Evolutionary conservation across 2,329 filamentous ascomycete species (phyloP), one percentile per base, ranked within the genome.

Genomic region (Ceratocystis colombiana): DNA sequence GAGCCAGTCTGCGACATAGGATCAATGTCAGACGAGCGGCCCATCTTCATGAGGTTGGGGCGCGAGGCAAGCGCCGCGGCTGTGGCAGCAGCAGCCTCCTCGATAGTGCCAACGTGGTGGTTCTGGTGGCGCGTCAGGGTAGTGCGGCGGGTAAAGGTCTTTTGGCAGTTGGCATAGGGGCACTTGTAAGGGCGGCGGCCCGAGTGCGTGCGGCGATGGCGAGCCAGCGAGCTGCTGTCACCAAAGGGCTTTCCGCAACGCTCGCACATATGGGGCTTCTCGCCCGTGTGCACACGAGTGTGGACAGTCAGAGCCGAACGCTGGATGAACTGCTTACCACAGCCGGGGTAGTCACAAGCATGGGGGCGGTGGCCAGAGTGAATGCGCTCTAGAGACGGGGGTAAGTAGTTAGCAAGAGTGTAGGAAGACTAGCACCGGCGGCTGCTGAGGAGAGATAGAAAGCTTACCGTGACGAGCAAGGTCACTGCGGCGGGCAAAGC

Each of bases 191-290:
- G 94, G 62, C 94, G 84, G 77, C 94, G 96, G 68, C 94, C 94
- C 3, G 90, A 95, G 74, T 99, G 94, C 68, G 96, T 97, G 70
- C 94, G 86, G 68, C 94, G 87, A 77, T 99, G 94, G 66, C 94
- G 84, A 15, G 94, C 94, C 25, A 99, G 80, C 20, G 93, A 97
- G 72, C 90, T 96, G 61, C 90, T 96, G 75, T 99, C 94, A 73
- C 92, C 96, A 73, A 99, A 99, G 10, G 90, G 90, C 92, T 97
- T 97, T 75, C 90, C 90, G 75, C 94, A 97, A 69, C 89, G 86
- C 77, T 96, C 94, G 74, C 94, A 99, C 85, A 94, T 93, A 73
- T 99, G 94, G 63, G 94, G 94, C 77, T 99, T 99, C 78, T 97
- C 94, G 70, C 94, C 94, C 1, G 94, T 97, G 76, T 99, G 94